Evolutionary conservation across 2,329 filamentous ascomycete genomes (phyloP).

Genomic region (Aureobasidium uvarum): DNA sequence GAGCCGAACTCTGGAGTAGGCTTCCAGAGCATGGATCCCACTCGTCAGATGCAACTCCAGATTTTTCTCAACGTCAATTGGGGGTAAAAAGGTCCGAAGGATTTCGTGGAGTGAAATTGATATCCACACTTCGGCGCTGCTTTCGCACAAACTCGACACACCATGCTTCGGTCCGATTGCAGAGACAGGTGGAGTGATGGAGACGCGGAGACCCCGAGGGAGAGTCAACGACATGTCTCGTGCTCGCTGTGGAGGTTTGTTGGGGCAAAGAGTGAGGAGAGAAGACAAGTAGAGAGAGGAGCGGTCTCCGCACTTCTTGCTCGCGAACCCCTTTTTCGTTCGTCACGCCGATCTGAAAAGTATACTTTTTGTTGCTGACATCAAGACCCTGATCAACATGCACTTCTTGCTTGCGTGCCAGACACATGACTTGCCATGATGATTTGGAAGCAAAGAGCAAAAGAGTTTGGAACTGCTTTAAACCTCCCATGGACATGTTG

Average conservation of each 20-base stretch:
- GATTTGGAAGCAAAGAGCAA: not conserved
- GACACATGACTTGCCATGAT: not conserved
- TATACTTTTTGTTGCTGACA: not conserved
- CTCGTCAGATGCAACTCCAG: not conserved
- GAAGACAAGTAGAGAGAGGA: not conserved
- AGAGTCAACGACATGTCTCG: not conserved
- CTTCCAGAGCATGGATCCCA: not conserved
- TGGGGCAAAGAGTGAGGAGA: not conserved
- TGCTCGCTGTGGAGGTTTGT: constrained; percentile 11
- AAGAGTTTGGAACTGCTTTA: not conserved
- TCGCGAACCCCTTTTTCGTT: not conserved
- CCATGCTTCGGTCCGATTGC: constrained; percentile 17
- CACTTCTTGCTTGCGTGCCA: not conserved
- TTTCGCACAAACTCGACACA: not conserved
- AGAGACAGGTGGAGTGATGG: constrained; percentile 9
- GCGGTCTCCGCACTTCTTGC: not conserved
- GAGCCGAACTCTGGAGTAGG: not conserved
- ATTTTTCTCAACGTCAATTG: constrained; percentile 11
- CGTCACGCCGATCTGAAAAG: not conserved
- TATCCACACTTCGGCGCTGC: constrained; percentile 20
- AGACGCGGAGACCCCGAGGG: constrained; percentile 15
- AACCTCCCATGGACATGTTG: not conserved
- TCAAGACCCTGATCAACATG: constrained; percentile 7
- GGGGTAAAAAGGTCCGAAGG: not conserved
- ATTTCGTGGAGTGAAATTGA: not conserved